Conservation (phyloP, 106 monocot genomes). For the Vanilla planifolia region DNA sequence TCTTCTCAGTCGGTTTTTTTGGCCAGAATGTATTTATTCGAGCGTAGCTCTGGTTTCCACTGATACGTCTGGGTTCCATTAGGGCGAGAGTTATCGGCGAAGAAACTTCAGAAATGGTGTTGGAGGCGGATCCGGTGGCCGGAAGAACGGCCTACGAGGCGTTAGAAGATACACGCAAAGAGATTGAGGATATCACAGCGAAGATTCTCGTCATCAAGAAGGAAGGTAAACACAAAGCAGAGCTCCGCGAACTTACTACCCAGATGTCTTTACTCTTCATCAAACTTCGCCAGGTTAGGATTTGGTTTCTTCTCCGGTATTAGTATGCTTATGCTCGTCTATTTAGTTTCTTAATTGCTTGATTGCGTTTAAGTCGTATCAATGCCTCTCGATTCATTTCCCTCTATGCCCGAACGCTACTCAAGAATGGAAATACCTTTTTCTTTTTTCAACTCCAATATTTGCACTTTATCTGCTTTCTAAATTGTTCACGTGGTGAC, state of each 20-base stretch:
- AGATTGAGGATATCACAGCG: slow-evolving; percentile 78
- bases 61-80: too few species aligned
- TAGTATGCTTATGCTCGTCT: too few species aligned
- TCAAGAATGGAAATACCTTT: too few species aligned
- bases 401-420: too few species aligned
- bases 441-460: background rate
- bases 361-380: too few species aligned
- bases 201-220: slow-evolving; percentile 76
- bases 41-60: too few species aligned
- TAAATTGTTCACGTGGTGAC: background rate
- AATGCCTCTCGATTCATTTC: too few species aligned
- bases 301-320: background rate
- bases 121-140: background rate
- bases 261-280: slow-evolving; percentile 89
- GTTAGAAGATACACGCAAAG: slow-evolving; percentile 49
- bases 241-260: slow-evolving; percentile 85
- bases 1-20: too few species aligned
- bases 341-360: too few species aligned
- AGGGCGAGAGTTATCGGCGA: too few species aligned
- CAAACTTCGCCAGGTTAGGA: slow-evolving; percentile 62
- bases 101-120: slow-evolving; percentile 15
- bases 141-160: slow-evolving; percentile 29
- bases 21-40: too few species aligned
- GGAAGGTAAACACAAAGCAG: slow-evolving; percentile 71
- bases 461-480: background rate